These are phyloP conservation scores for Brachypodium distachyon DNA, from an alignment of 202 grass and related monocot genomes.

Conservation along the genomic window DNA sequence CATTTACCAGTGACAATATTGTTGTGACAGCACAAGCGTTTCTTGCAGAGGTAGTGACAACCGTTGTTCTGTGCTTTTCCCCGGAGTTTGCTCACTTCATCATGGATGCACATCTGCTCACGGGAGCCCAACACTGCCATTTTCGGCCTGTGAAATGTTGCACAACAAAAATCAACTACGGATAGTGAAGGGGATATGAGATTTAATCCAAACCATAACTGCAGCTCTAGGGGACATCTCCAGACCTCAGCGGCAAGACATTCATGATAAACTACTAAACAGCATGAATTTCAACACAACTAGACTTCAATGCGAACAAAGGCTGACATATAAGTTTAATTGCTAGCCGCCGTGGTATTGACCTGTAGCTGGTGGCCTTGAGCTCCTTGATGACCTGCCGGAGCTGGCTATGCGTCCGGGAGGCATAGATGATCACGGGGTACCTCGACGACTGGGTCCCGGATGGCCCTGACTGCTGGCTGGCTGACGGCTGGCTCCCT, in stretches of 20 bases:
- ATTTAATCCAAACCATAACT: background rate
- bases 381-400: constrained; percentile 96
- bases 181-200: background rate
- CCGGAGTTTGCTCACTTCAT: constrained; percentile 52
- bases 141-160: constrained; percentile 59
- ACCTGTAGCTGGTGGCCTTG: constrained; percentile 90
- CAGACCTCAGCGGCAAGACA: background rate
- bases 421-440: constrained; percentile 92
- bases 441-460: constrained; percentile 33
- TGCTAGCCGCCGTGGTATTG: background rate
- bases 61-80: constrained; percentile 82
- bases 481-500: constrained; percentile 44
- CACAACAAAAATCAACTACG: background rate
- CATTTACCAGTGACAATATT: constrained; percentile 56
- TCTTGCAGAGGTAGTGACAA: constrained; percentile 89
- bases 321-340: background rate
- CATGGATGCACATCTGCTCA: constrained; percentile 96
- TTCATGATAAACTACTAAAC: background rate
- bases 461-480: constrained; percentile 34
- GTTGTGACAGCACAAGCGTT: constrained; percentile 60
- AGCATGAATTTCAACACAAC: background rate
- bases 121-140: constrained; percentile 85
- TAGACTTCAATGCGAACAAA: background rate
- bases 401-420: constrained; percentile 96
- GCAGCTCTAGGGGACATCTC: background rate